A percentile compares a stretch with the other conserved stretches of the same genome.
phyloP scores from a whole-genome alignment of 2,329 filamentous ascomycete species.

The Coniochaeta hoffmannii region DNA sequence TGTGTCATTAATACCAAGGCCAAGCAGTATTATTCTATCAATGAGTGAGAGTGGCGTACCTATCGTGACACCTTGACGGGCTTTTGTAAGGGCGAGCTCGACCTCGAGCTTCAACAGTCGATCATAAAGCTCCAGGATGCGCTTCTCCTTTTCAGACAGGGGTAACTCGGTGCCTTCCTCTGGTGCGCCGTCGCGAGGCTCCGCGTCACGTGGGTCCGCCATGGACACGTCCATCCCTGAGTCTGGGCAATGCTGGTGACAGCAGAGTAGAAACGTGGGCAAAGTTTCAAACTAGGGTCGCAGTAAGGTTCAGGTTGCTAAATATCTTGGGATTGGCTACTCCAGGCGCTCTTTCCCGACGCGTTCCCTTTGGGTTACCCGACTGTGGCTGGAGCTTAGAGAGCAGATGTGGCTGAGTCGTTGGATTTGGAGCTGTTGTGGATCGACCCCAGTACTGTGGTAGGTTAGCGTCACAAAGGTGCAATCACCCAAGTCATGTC shows the following conservation, averaged over 20 bases:
- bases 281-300: not conserved
- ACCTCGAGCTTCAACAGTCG: slow-evolving; percentile 63
- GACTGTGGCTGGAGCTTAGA: too few species aligned
- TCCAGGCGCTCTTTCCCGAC: too few species aligned
- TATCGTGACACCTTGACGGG: slow-evolving; percentile 30
- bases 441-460: too few species aligned
- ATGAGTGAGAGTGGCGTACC: slow-evolving; percentile 19
- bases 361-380: too few species aligned
- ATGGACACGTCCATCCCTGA: not conserved
- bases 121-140: slow-evolving; percentile 63
- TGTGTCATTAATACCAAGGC: not conserved
- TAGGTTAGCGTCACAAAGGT: not conserved
- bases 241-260: not conserved
- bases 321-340: too few species aligned
- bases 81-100: slow-evolving; percentile 60
- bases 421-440: too few species aligned
- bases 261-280: not conserved
- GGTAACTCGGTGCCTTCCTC: not conserved
- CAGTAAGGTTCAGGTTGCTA: not conserved
- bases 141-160: slow-evolving; percentile 59
- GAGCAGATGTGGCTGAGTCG: too few species aligned
- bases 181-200: not conserved
- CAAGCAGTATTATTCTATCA: not conserved
- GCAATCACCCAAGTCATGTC: not conserved
- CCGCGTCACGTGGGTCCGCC: not conserved